These are phyloP conservation scores for Mycena crocata DNA, from an alignment of 768 basidiomycete genomes.

Conservation along the genomic window DNA sequence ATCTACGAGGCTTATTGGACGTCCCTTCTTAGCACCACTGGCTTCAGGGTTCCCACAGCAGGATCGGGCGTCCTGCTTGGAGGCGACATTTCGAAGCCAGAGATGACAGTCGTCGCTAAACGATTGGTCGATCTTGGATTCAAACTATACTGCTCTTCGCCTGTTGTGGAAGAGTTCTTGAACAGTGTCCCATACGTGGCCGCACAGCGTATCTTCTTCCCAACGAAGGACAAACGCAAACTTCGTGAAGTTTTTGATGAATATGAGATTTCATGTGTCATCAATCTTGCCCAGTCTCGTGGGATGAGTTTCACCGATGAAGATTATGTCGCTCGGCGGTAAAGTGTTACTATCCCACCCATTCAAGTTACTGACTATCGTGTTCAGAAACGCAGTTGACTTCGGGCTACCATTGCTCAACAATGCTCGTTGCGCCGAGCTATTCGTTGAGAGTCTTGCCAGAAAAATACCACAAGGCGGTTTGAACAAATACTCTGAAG, in stretches of 20 bases:
- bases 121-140: slow-evolving; percentile 88
- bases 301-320: slow-evolving; percentile 86
- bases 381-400: slow-evolving; percentile 88
- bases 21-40: slow-evolving; percentile 93
- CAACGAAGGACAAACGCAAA: slow-evolving; percentile 95
- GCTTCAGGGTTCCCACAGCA: slow-evolving; percentile 90
- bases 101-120: slow-evolving; percentile 87
- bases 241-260: slow-evolving; percentile 94
- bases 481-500: slow-evolving; percentile 84
- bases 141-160: slow-evolving; percentile 92
- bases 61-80: slow-evolving; percentile 93
- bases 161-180: slow-evolving; percentile 82
- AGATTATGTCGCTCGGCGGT: slow-evolving; percentile 96
- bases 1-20: slow-evolving; percentile 97
- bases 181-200: slow-evolving; percentile 81
- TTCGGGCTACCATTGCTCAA: slow-evolving; percentile 94
- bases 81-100: slow-evolving; percentile 88
- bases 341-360: slow-evolving; percentile 39
- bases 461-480: slow-evolving; percentile 87
- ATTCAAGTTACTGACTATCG: slow-evolving; percentile 8
- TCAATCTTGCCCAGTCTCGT: slow-evolving; percentile 89
- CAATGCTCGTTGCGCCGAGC: slow-evolving; percentile 87
- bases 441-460: slow-evolving; percentile 91
- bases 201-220: slow-evolving; percentile 95
- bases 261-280: slow-evolving; percentile 93